Evolutionary conservation across 208 protist genomes (phyloP).

Genomic region (Kentomonas sorsogonicus): DNA sequence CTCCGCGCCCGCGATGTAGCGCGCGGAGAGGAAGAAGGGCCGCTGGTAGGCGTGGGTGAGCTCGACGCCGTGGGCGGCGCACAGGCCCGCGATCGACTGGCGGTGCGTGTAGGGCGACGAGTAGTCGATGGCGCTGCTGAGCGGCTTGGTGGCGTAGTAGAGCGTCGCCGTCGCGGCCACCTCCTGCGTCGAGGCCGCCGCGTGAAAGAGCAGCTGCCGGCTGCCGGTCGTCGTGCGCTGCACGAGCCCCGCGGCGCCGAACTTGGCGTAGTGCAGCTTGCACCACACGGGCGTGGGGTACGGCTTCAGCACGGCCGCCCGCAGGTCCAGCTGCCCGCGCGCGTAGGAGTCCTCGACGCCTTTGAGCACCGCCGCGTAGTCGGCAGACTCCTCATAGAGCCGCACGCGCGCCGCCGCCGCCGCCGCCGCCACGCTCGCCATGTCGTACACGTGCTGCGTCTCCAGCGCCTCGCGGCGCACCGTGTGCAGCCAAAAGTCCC

Average conservation of each 20-base stretch:
- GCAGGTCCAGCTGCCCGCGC: constrained; percentile 49
- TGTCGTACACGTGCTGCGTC: constrained; percentile 66
- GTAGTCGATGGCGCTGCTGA: constrained; percentile 72
- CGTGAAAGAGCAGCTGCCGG: constrained; percentile 70
- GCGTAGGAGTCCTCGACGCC: constrained; percentile 48
- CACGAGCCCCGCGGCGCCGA: constrained; percentile 56
- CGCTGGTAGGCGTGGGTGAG: constrained; percentile 58
- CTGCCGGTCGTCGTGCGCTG: constrained; percentile 71
- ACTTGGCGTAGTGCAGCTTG: constrained; percentile 80
- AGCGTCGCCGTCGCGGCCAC: constrained; percentile 65
- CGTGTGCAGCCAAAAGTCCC: constrained; percentile 76
- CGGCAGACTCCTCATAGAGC: constrained; percentile 39
- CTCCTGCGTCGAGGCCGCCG: constrained; percentile 54
- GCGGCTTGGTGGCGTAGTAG: constrained; percentile 81
- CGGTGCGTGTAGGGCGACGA: constrained; percentile 75
- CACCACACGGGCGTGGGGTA: constrained; percentile 67
- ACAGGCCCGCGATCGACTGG: constrained; percentile 49
- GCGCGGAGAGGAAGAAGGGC: constrained; percentile 50
- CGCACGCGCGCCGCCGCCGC: constrained; percentile 45
- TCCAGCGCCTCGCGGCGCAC: constrained; percentile 71
- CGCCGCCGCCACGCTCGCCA: constrained; percentile 37
- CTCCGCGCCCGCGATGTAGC: constrained; percentile 62
- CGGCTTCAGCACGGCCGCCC: constrained; percentile 48
- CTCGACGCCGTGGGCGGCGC: constrained; percentile 57
- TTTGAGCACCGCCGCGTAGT: constrained; percentile 24